Evolutionary conservation across 371 early-diverging fungal genomes (phyloP), one percentile per base, ranked within the genome.

Genomic region (Massospora cicadina): DNA sequence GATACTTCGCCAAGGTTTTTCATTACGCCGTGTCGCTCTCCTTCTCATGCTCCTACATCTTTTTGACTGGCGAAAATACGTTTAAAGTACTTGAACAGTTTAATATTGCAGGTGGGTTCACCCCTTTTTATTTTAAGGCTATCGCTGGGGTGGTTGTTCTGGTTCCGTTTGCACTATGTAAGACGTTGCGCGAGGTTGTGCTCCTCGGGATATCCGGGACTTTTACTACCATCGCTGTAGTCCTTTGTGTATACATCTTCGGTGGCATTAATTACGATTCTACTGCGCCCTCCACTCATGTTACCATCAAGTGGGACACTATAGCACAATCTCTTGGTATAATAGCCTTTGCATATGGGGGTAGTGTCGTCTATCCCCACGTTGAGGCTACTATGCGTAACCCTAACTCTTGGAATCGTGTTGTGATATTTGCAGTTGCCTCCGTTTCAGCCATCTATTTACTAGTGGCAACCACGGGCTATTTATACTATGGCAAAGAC

Each of bases 291-390:
- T n/a, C 29, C 28, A 28, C 1, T 2, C 66, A 70, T 0, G 76
- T 79, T 64, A 29, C 66, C 33, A 78, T 74, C 54, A 76, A 79
- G 32, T 79, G 78, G 73, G 67, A 73, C 24, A 53, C 53, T 59
- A 7, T 69, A 64, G 64, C 64, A 73, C 23, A 55, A 26, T 78
- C 69, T 31, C 31, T 69, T 10, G 67, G 86, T 12, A 86, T 89
- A 83, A 76, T 78, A 64, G 84, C 85, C 58, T 87, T 87, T 71
- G 79, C 81, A 68, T 89, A 84, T 65, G 88, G 89, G 63, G 89
- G 88, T 55, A 89, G 87, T 69, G 80, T 85, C 25, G 81, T 88
- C 55, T 89, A 86, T 72, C 68, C 72, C 68, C 65, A 71, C 69
- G 61, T 71, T 28, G 91, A 93, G 71, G 81, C 64, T 23, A 63